Evolutionary conservation across 768 basidiomycete species (phyloP), one percentile per base, ranked within the genome.

Genomic region (Kockovaella imperatae): DNA sequence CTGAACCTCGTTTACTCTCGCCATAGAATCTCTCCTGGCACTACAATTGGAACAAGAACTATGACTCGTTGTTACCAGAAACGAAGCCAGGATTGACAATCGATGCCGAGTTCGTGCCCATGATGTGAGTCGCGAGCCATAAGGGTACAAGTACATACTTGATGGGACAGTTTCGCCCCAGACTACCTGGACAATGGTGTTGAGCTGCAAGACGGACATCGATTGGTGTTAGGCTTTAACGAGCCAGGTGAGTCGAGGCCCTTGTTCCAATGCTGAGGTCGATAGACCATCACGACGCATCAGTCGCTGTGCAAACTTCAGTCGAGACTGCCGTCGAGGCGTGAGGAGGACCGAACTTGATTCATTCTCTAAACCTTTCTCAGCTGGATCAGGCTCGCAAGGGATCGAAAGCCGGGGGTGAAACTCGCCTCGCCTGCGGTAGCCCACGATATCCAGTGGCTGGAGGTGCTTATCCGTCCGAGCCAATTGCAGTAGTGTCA

Each of bases 1-100:
- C 26, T 25, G 2, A 32, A 25, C 18, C 28, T 26, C 20, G 26
- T 1, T 10, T 25, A 21, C 20, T 28, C 6, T 14, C 2, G 8
- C 14, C 7, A 15, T 31, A 66, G 64, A 58, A 52, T 34, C 42
- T 66, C 23, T 52, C 53, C 7, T 66, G 64, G 64, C 64, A 66
- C 36, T 65, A 58, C 44, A 59, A 65, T 30, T 65, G 63, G 63
- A 62, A 59, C 49, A 62, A 62, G 46, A 65, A 65, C 40, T 65
- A 50, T 47, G 38, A 53, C 34, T 30, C 39, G 8, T 17, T 48
- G 4, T 30, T 62, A 8, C 47, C 60, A 23, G 21, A 59, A 10
- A 51, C 59, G 2, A 39, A 47, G 25, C 32, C 42, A 1, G 57
- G 39, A 4, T 41, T 57, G 3, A 7, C 38, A 10, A 57, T 62